These are phyloP conservation scores for Sporormia fimetaria DNA, from an alignment of 495 filamentous ascomycete species.

Conservation along the genomic window DNA sequence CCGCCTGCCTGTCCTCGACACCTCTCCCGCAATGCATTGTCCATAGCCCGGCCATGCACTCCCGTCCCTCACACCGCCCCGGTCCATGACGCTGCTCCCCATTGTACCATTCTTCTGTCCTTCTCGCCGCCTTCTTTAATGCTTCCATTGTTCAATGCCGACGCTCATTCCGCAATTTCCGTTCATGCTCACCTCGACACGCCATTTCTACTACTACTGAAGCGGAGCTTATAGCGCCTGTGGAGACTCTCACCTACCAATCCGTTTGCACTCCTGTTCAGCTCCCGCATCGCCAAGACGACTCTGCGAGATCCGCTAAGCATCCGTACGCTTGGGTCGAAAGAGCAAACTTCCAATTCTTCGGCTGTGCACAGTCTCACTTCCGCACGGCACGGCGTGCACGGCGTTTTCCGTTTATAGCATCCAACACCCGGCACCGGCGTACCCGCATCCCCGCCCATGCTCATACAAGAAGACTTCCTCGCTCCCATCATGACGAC, in stretches of 20 bases:
- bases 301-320: no score
- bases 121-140: slow-evolving; percentile 8
- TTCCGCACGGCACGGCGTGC: no score
- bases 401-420: no score
- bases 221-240: no score
- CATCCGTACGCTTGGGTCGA: slow-evolving; percentile 3
- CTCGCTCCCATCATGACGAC: slow-evolving; percentile 16
- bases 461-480: slow-evolving; percentile 18
- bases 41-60: slow-evolving; percentile 7
- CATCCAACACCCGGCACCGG: no score
- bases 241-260: no score
- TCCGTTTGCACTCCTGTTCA: not conserved
- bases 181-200: slow-evolving; percentile 1
- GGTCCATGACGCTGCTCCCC: slow-evolving; percentile 13
- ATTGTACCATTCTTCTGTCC: slow-evolving; percentile 18
- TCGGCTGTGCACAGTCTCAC: not conserved
- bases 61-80: slow-evolving; percentile 2
- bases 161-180: slow-evolving; percentile 10
- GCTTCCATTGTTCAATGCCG: slow-evolving; percentile 1
- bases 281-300: no score
- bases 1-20: slow-evolving; percentile 2
- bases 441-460: slow-evolving; percentile 10
- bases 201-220: no score
- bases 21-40: slow-evolving; percentile 11
- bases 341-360: not conserved